Evolutionary conservation across 495 filamentous ascomycete genomes (phyloP).

Genomic region (Clohesyomyces aquaticus): DNA sequence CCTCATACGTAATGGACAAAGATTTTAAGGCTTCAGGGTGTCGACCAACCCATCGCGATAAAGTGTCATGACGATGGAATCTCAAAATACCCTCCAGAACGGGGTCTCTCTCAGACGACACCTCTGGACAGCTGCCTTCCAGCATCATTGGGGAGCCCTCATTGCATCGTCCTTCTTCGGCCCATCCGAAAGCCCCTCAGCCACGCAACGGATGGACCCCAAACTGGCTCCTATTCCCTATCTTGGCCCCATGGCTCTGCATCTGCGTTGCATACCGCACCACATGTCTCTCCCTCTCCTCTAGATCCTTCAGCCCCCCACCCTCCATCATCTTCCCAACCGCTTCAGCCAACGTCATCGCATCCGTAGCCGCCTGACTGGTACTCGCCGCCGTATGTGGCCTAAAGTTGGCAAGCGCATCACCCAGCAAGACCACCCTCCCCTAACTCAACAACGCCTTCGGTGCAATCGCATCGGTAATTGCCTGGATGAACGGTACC

Average conservation of each 20-base stretch:
- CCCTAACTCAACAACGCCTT: background rate
- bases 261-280: conserved; percentile 6
- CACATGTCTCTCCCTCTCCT: conserved; percentile 10
- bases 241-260: background rate
- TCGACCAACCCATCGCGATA: no score
- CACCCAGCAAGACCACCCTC: conserved; percentile 29
- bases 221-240: no score
- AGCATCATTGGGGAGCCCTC: no score
- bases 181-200: no score
- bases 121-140: no score
- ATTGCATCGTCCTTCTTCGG: no score
- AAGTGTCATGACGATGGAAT: no score
- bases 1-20: no score
- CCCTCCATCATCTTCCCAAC: background rate
- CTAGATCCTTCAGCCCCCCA: background rate
- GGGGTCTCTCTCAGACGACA: no score
- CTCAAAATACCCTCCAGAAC: no score
- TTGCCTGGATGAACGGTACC: background rate
- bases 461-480: background rate
- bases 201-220: no score
- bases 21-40: no score
- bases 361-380: conserved; percentile 55
- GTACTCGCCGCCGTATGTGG: conserved; percentile 60
- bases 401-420: conserved; percentile 59
- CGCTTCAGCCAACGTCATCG: conserved; percentile 45